These are phyloP conservation scores for Acacia pycnantha DNA, from an alignment of 331 rosid species.

Conservation along the genomic window DNA sequence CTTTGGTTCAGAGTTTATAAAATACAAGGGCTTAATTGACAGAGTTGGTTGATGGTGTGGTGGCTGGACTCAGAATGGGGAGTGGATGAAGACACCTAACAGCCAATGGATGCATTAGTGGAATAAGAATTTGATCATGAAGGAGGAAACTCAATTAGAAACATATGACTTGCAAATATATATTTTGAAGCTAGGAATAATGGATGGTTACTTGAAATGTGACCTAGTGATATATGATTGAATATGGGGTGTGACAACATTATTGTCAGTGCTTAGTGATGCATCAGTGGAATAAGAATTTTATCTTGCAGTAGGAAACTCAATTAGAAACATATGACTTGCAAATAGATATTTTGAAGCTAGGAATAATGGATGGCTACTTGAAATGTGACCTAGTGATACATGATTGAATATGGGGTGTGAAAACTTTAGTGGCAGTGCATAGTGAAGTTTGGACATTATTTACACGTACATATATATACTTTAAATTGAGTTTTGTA, in stretches of 20 bases:
- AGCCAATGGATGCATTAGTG: not conserved
- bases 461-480: not conserved
- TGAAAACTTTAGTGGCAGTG: not conserved
- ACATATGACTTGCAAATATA: not conserved
- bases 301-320: not conserved
- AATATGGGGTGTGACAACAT: not conserved
- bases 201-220: not conserved
- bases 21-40: not conserved
- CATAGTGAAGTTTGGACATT: not conserved
- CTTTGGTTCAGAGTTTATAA: not conserved
- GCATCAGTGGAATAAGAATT: not conserved
- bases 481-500: not conserved
- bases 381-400: not conserved
- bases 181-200: not conserved
- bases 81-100: not conserved
- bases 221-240: not conserved
- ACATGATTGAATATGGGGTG: not conserved
- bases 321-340: not conserved
- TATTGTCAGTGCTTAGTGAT: not conserved
- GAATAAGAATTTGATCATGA: not conserved
- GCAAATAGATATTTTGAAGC: not conserved
- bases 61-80: not conserved
- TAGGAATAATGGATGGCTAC: not conserved
- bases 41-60: not conserved
- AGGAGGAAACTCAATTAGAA: not conserved